phyloP scores from a whole-genome alignment of 768 basidiomycete genomes.

The Russula vinacea region DNA sequence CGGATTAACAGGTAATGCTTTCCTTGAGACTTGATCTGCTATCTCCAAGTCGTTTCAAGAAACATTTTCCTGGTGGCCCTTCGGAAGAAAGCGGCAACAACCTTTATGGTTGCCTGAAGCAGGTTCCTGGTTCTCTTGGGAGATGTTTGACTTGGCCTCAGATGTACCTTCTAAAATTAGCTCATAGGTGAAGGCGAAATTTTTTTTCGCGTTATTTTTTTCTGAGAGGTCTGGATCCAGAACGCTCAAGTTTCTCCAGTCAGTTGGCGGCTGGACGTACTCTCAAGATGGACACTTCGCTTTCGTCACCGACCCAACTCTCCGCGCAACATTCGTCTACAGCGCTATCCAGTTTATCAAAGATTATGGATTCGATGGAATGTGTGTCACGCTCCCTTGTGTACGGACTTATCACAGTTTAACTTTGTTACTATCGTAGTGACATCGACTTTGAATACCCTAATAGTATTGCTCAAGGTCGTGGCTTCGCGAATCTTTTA shows the following conservation, averaged over 20 bases:
- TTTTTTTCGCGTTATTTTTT: not conserved
- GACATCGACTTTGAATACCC: slow-evolving; percentile 1
- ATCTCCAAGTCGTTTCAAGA: not conserved
- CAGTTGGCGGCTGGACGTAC: not conserved
- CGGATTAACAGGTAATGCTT: slow-evolving; percentile 1
- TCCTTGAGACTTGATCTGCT: not conserved
- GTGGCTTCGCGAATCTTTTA: not conserved
- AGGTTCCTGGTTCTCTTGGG: not conserved
- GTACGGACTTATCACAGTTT: not conserved
- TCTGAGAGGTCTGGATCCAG: not conserved
- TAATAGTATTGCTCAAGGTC: not conserved
- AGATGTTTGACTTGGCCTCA: not conserved
- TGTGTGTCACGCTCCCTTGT: not conserved
- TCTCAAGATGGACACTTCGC: slow-evolving; percentile 1
- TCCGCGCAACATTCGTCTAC: not conserved
- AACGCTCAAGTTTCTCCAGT: not conserved
- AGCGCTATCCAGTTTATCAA: not conserved
- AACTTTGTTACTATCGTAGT: not conserved
- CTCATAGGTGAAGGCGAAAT: not conserved
- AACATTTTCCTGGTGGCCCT: not conserved
- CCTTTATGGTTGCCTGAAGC: slow-evolving; percentile 1
- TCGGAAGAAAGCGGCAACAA: not conserved
- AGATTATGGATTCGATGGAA: not conserved
- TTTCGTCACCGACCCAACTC: not conserved
- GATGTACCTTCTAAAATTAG: slow-evolving; percentile 2